These are phyloP conservation scores for Populus hybrid DNA, from an alignment of 441 rosid genomes.

Conservation along the genomic window DNA sequence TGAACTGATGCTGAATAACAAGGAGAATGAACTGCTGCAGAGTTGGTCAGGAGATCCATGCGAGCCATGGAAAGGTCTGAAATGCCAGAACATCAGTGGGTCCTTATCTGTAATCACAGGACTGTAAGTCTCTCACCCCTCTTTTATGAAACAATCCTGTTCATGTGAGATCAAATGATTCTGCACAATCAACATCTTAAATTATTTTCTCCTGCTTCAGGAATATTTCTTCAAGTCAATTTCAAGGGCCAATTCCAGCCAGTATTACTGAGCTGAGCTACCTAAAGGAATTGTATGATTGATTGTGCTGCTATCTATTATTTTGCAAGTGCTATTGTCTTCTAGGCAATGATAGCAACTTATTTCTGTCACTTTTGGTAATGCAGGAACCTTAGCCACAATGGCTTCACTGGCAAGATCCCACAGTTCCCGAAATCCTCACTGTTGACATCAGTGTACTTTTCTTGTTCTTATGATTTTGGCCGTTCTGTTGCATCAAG, in stretches of 20 bases:
- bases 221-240: conserved; percentile 38
- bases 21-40: conserved; percentile 27
- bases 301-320: conserved; percentile 2
- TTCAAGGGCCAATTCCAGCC: conserved; percentile 44
- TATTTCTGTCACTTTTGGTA: conserved; percentile 3
- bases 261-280: conserved; percentile 31
- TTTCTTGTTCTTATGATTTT: conserved; percentile 20
- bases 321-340: background rate
- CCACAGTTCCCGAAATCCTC: conserved; percentile 45
- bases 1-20: conserved; percentile 36
- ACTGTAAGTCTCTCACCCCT: conserved; percentile 40
- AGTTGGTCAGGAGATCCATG: conserved; percentile 79
- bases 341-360: background rate
- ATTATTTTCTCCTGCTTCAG: conserved; percentile 24
- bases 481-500: background rate
- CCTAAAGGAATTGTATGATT: conserved; percentile 51
- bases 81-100: conserved; percentile 33
- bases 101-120: conserved; percentile 31
- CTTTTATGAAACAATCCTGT: background rate
- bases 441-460: conserved; percentile 52
- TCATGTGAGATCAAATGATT: background rate
- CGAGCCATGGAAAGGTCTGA: conserved; percentile 53
- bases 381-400: conserved; percentile 57
- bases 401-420: conserved; percentile 40
- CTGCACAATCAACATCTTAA: background rate